Base-by-base conservation (phyloP, 371 early-diverging fungal genomes). In the Rozella allomycis region DNA sequence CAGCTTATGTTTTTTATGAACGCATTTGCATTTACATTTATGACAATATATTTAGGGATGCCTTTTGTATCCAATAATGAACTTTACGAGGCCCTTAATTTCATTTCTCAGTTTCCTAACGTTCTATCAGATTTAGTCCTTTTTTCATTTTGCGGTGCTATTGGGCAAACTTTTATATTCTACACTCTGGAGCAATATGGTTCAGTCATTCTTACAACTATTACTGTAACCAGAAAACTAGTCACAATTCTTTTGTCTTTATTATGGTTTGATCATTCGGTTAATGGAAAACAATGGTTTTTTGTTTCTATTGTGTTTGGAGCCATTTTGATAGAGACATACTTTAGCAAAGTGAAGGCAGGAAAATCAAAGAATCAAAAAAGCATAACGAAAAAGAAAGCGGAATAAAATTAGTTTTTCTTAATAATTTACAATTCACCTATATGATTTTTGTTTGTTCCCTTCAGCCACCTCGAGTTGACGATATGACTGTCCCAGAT, bases 1-100 rank as follows among this genome's bases (percentile, higher is more conserved):
- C 78, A 82, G 26, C 88, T 97, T 91, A 96, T 97, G 96, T 77
- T 81, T 47, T 82, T 65, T 47, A 85, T 90, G 87, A 94, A 93
- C 53, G 43, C 78, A 12, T 64, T 79, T 45, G 70, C 80, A 22
- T 58, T 74, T 1, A 14, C 58, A 3, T 49, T 76, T 26, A 78
- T 84, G 65, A 40, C 58, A 2, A 17, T 42, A 19, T 90, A 73
- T 50, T 59, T 93, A 25, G 17, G 32, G 4, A 5, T 26, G 7
- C 27, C 35, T 19, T 34, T 76, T 17, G 56, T 67, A 34, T 69
- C 77, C 26, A 54, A 58, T 44, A 28, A 38, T 12, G 86, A 88
- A 51, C 54, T 91, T 3, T 36, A 45, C n/a, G 50, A 50, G 29
- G 88, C 93, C 11, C 23, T 82, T n/a, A 45, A 49, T 4, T 88